Evolutionary conservation across 805 yeast genomes (phyloP).

Genomic region (Sugiyamaella lignohabitans): DNA sequence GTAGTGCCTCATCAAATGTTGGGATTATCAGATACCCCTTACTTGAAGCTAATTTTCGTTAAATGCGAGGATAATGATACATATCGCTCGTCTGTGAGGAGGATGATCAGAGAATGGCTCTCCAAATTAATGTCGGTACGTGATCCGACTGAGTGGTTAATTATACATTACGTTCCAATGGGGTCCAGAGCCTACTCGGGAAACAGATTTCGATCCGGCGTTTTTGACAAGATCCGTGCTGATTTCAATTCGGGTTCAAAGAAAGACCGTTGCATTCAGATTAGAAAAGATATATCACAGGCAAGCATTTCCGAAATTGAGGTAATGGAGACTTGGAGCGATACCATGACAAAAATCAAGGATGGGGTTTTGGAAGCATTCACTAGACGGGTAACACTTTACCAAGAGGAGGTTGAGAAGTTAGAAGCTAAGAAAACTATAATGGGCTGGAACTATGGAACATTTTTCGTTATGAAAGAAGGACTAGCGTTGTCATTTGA

Average conservation of each 20-base stretch:
- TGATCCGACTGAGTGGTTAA: conserved; percentile 53
- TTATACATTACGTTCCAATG: conserved; percentile 46
- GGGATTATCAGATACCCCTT: conserved; percentile 42
- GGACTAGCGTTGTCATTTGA: conserved; percentile 47
- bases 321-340: conserved; percentile 44
- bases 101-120: conserved; percentile 77
- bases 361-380: conserved; percentile 49
- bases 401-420: conserved; percentile 36
- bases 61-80: conserved; percentile 61
- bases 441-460: conserved; percentile 42
- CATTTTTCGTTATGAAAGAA: conserved; percentile 41
- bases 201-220: conserved; percentile 40
- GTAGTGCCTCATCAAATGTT: conserved; percentile 33
- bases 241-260: conserved; percentile 41
- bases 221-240: conserved; percentile 47
- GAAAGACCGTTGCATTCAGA: conserved; percentile 33
- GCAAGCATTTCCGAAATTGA: conserved; percentile 31
- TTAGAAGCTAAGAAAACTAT: conserved; percentile 31
- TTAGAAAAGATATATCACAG: conserved; percentile 16
- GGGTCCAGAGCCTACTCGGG: conserved; percentile 28
- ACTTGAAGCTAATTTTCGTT: conserved; percentile 63
- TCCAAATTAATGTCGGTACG: conserved; percentile 35
- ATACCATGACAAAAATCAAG: conserved; percentile 41
- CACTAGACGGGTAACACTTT: conserved; percentile 39
- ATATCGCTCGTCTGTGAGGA: conserved; percentile 74